Conservation (phyloP, 208 protist genomes). For the Leishmania tarentolae region DNA sequence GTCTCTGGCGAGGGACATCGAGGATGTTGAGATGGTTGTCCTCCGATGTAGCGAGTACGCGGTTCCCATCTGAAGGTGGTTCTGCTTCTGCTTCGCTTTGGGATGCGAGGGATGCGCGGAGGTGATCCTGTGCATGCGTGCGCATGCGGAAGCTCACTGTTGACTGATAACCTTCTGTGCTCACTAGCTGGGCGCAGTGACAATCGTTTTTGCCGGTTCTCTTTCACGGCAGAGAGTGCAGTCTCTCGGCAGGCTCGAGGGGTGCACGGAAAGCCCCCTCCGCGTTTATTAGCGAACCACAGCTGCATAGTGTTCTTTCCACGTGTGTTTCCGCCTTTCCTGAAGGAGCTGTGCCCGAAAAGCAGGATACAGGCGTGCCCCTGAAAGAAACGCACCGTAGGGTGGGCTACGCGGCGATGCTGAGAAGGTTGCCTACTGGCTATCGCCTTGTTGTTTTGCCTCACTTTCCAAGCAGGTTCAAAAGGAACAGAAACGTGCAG, state of each 20-base stretch:
- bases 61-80: slow-evolving; percentile 18
- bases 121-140: neutral
- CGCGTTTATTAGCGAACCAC: neutral
- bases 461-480: neutral
- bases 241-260: neutral
- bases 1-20: slow-evolving; percentile 12
- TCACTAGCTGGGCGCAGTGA: neutral
- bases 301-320: neutral
- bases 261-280: neutral
- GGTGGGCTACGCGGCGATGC: neutral
- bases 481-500: neutral
- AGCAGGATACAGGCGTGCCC: neutral
- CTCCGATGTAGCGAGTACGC: slow-evolving; percentile 33
- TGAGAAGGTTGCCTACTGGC: neutral
- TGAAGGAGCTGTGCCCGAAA: neutral
- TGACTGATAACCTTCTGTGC: neutral
- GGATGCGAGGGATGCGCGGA: neutral
- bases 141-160: neutral
- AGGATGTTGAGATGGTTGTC: slow-evolving; percentile 37
- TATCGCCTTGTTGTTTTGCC: neutral
- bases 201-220: neutral
- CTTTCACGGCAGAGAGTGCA: neutral
- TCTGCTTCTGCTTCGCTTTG: neutral
- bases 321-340: neutral
- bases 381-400: neutral